Conservation (phyloP, 2,329 filamentous ascomycete species). For the Aspergillus neoniger region DNA sequence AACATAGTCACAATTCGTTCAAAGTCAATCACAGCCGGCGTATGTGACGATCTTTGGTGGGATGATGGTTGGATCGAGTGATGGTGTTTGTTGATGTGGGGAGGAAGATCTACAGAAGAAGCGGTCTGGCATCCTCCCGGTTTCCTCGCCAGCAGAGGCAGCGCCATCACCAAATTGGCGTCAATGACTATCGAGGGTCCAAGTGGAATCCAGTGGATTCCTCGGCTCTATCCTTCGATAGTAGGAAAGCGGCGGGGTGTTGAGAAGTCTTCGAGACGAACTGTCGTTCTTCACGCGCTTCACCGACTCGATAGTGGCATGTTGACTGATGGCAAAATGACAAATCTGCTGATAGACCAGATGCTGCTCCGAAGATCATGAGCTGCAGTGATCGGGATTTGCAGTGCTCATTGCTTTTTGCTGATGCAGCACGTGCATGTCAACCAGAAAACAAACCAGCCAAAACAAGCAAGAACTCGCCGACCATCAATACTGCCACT, state of each 20-base stretch:
- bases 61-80: constrained; percentile 1
- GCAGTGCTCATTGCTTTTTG: not conserved
- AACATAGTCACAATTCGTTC: not conserved
- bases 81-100: constrained; percentile 2
- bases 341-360: not conserved
- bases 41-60: constrained; percentile 1
- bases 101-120: constrained; percentile 8
- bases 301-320: not conserved
- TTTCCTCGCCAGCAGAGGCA: not conserved
- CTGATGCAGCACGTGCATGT: not conserved
- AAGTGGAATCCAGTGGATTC: not conserved
- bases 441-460: not conserved
- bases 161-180: not conserved
- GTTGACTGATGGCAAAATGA: not conserved
- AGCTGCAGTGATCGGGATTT: not conserved
- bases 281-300: not conserved
- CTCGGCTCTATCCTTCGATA: constrained; percentile 1
- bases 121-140: constrained; percentile 4
- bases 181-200: constrained; percentile 1
- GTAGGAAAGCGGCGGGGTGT: not conserved
- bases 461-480: not conserved
- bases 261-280: not conserved
- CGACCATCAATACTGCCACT: too few species aligned
- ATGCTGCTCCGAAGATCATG: not conserved
- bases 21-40: not conserved